These are phyloP conservation scores for Trichopus zeylanicus DNA, from an alignment of 116 monocot species.

Conservation along the genomic window DNA sequence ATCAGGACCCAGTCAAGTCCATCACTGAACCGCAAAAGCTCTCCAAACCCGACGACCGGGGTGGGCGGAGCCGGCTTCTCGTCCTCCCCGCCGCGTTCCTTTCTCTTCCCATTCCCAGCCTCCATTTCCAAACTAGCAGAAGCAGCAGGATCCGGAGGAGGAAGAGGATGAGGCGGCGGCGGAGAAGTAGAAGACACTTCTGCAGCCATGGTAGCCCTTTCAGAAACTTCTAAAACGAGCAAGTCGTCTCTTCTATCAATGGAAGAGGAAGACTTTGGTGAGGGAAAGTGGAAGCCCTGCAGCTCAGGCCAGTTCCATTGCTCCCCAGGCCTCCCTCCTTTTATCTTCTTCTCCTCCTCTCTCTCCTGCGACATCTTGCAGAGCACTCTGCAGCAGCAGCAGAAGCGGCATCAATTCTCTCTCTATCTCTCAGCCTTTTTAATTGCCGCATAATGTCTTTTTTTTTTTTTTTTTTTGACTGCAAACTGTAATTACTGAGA, in stretches of 20 bases:
- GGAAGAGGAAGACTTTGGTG: conserved; percentile 20
- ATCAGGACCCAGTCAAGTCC: conserved; percentile 65
- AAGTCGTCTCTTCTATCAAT: conserved; percentile 12
- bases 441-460: background rate
- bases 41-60: conserved; percentile 38
- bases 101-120: background rate
- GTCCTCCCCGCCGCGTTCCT: conserved; percentile 8
- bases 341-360: conserved; percentile 15
- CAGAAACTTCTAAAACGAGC: conserved; percentile 13
- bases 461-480: background rate
- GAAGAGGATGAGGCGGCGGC: background rate
- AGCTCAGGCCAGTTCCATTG: conserved; percentile 53
- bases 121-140: too few species aligned
- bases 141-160: background rate
- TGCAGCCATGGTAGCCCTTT: background rate
- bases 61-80: conserved; percentile 34
- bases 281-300: conserved; percentile 48
- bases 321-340: conserved; percentile 7
- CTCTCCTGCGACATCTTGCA: conserved; percentile 20
- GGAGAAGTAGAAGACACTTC: background rate
- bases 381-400: background rate
- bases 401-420: background rate
- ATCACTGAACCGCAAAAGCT: conserved; percentile 83
- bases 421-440: background rate
- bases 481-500: background rate